These are phyloP conservation scores for Pistacia vera DNA, from an alignment of 345 rosid species.

Conservation along the genomic window DNA sequence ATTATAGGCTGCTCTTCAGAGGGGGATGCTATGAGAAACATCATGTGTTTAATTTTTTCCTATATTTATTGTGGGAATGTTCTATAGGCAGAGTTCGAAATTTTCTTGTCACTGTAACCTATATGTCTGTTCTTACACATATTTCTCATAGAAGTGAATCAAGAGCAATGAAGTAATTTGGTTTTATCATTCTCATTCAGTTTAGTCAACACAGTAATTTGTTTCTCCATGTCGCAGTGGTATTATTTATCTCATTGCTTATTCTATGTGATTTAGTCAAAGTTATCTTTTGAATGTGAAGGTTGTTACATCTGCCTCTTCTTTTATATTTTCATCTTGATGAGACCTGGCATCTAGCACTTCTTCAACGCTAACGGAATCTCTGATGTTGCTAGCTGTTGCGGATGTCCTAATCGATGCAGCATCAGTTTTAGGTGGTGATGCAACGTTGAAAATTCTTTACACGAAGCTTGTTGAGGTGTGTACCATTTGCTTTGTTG, in stretches of 20 bases:
- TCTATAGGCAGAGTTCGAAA: background rate
- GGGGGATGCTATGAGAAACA: background rate
- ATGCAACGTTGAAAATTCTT: constrained; percentile 78
- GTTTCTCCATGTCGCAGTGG: background rate
- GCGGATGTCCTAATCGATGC: constrained; percentile 94
- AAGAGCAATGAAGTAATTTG: background rate
- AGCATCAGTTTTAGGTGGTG: constrained; percentile 94
- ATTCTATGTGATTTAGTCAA: constrained; percentile 15
- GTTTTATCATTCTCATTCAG: background rate
- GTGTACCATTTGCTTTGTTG: constrained; percentile 24
- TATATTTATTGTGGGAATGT: background rate
- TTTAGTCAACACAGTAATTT: background rate
- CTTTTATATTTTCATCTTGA: constrained; percentile 21
- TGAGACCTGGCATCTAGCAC: constrained; percentile 19
- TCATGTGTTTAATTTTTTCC: background rate
- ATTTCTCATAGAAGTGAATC: background rate
- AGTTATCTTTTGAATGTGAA: constrained; percentile 20
- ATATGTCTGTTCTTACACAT: background rate
- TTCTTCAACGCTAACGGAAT: constrained; percentile 40
- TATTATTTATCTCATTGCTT: background rate
- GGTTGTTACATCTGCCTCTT: constrained; percentile 19
- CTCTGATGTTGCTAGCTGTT: constrained; percentile 72
- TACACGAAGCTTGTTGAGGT: constrained; percentile 90
- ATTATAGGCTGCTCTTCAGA: constrained; percentile 4
- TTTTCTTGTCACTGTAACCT: background rate